Evolutionary conservation across 2,329 filamentous ascomycete genomes (phyloP).

Genomic region (Aspergillaceae sp.): DNA sequence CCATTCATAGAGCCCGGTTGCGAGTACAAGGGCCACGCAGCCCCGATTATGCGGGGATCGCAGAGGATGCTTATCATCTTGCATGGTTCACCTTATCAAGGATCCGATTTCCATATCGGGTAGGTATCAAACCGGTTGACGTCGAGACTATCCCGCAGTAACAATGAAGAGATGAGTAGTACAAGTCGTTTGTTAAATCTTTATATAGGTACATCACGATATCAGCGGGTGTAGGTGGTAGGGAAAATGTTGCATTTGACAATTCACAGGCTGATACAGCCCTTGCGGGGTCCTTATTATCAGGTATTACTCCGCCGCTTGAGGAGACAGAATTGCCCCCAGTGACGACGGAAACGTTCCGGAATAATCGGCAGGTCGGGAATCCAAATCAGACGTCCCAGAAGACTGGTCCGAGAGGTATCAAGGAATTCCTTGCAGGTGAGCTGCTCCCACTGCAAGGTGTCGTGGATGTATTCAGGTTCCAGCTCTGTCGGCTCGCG

Average conservation of each 20-base stretch:
- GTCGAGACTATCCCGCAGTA: no score
- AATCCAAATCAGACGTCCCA: constrained; percentile 74
- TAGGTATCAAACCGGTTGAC: background rate
- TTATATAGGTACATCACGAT: background rate
- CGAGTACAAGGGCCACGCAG: no score
- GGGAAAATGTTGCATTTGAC: no score
- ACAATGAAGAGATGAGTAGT: no score
- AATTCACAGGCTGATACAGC: no score
- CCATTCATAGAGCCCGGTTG: no score
- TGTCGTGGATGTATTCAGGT: constrained; percentile 69
- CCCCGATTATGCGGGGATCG: no score
- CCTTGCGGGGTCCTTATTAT: no score
- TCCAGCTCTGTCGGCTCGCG: constrained; percentile 57
- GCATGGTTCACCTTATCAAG: background rate
- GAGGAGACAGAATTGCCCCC: constrained; percentile 83
- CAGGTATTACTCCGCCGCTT: constrained; percentile 41
- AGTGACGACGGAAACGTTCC: constrained; percentile 60
- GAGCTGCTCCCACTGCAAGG: constrained; percentile 66
- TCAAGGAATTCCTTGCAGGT: constrained; percentile 76
- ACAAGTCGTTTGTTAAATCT: background rate
- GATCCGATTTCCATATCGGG: background rate
- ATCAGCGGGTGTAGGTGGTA: background rate
- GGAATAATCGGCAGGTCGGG: constrained; percentile 65
- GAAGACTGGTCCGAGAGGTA: constrained; percentile 58
- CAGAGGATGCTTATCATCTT: background rate